Evolutionary conservation across 2,329 filamentous ascomycete species (phyloP), one percentile per base, ranked within the genome.

Genomic region (Diaporthe nobilis): DNA sequence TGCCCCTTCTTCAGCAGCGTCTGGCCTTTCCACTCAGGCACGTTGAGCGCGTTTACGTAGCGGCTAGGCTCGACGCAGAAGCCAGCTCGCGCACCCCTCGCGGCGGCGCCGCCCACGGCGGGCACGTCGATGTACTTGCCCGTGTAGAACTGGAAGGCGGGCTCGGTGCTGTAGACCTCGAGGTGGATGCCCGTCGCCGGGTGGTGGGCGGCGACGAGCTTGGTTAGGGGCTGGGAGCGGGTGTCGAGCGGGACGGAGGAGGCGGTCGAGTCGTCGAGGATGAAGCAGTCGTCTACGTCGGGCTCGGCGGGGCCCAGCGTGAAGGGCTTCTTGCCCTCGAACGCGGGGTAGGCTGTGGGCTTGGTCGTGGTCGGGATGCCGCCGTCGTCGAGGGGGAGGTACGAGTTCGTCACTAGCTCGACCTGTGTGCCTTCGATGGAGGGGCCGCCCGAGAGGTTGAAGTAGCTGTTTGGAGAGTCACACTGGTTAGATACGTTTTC

Each of bases 141-240:
- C 0, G 95, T 97, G 86, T 98, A 98, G 86, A 98, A 98, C 84
- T 98, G 96, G 88, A 98, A 98, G 0, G 95, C 94, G 0, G 97
- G 97, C 87, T 98, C 96, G 0, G 96, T 98, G 87, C 94, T 97
- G 81, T 92, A 88, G 8, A 98, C 93, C 84, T 98, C 94, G 68
- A 98, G 91, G 82, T 97, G 93, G 79, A 98, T 89, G 77, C 92
- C 91, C 39, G 92, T 93, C 68, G 87, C 88, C 8, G 95, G 91
- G 83, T 98, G 95, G 83, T 90, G 90, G 75, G 97, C 94, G 34
- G 90, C 87, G 61, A 94, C 91, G 61, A 96, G 90, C 76, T 90
- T 91, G 75, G 87, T 89, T 53, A 98, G 87, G 1, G 94, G 90
- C 74, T 85, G 79, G 60, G 80, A 78, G 78, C 93, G 91, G 15